Percentiles rank a stretch among this genome's conserved stretches.
These are phyloP conservation scores for Eimeria zaria DNA, from an alignment of 169 alveolate genomes.

Conservation along the genomic window DNA sequence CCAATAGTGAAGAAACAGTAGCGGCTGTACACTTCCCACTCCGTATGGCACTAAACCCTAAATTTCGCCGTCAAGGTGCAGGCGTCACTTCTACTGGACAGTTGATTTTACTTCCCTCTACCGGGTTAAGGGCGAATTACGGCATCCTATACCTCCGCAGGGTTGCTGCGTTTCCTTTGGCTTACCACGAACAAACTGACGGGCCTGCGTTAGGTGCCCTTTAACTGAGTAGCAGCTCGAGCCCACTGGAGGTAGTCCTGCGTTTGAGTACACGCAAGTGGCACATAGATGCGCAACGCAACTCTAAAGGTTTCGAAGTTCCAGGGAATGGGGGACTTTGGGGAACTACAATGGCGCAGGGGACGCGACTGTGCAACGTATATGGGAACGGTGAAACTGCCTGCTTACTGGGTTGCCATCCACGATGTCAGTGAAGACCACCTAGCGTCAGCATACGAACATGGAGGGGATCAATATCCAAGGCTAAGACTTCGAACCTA, in stretches of 20 bases:
- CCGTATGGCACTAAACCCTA: neutral
- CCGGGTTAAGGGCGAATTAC: neutral
- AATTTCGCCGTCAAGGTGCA: neutral
- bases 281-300: neutral
- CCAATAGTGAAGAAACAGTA: neutral
- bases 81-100: neutral
- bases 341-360: neutral
- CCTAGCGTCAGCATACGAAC: conserved; percentile 40
- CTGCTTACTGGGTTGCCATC: conserved; percentile 78
- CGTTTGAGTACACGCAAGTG: neutral
- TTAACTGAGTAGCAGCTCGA: conserved; percentile 61
- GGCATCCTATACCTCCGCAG: neutral
- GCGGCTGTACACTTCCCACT: neutral
- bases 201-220: neutral
- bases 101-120: neutral
- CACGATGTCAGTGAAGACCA: conserved; percentile 78
- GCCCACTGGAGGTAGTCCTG: conserved; percentile 74
- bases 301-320: neutral
- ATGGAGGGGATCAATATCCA: neutral
- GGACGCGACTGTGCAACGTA: neutral
- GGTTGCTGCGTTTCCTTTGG: neutral
- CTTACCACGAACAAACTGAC: too few relatives aligned
- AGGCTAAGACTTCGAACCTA: neutral
- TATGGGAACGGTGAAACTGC: neutral
- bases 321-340: neutral